Evolutionary conservation across 257 asterid genomes (phyloP), one percentile per base, ranked within the genome.

Genomic region (Scutellaria baicalensis): DNA sequence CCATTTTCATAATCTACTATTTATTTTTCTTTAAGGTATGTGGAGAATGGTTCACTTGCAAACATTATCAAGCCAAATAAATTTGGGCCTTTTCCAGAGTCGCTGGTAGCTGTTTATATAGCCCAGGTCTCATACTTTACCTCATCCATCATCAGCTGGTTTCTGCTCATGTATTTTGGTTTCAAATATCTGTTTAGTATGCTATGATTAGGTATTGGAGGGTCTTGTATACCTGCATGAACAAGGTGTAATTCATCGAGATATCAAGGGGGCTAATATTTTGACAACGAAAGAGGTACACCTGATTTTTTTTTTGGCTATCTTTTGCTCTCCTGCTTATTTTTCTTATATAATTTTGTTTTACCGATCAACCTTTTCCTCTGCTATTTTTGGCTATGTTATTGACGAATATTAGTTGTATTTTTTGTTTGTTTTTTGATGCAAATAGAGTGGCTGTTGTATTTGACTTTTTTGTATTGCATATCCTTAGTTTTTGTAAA

Each of bases 191-290:
- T 74, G 38, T 50, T 50, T 61, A 43, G 31, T 17, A 33, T 70
- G 59, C n/a, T 55, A 45, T 57, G 23, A 57, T 70, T 84, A 93
- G 99, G 99, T 93, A 56, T 78, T 94, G 92, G 97, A 94, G 84
- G 99, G 99, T 23, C 83, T 94, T 70, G 99, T 94, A 61, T 94
- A 94, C 83, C 86, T 94, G 60, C 99, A 94, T 21, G 99, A 94
- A 79, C 99, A 94, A 80, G 99, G 99, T 79, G 97, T 94, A 40
- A 94, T 94, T 84, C 99, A 94, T 84, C 89, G 99, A 42, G 99
- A 94, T 78, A 94, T 94, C 84, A 94, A 94, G 81, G 99, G 99
- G 74, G 99, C 99, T 55, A 94, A 94, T 84, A 94, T 94, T 73
- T 80, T 94, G 87, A 88, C 95, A 31, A 94, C 99, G 11, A 94